Base-by-base conservation (phyloP, 1,284 basidiomycete genomes). In the Ganoderma boninense region DNA sequence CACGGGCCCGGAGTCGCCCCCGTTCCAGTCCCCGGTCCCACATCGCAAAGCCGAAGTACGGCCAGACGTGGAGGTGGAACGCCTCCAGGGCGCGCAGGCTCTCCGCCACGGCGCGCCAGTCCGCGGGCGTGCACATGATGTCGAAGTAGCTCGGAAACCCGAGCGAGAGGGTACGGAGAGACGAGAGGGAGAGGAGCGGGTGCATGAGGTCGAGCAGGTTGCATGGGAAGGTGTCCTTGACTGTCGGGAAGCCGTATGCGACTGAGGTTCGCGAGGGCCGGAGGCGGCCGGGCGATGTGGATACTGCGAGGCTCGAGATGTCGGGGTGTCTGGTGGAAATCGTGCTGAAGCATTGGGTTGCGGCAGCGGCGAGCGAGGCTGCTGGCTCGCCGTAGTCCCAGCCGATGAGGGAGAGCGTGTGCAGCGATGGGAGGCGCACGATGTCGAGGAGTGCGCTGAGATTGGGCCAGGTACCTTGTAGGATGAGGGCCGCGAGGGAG, bases 141-240 rank as follows among this genome's bases (percentile, higher is more conserved):
- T 29, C n/a, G 57, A 60, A 52, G 60, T 62, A 62, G 38, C 10
- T n/a, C 0, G 32, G 32, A 44, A 68, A 40, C n/a, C 18, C 40
- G 43, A 68, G 43, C 23, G 35, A 56, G 42, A 68, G 35, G 23
- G 42, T 10, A 23, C 67, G 67, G 35, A 68, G 62, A 20, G n/a
- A 56, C 14, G 29, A 23, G n/a, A 68, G 56, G 16, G 62, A 49
- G n/a, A 68, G 67, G 18, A 68, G 35, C 8, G 67, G 67, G 16
- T 42, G 14, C 7, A 61, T 26, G 35, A 64, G 26, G 35, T 32
- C 29, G 8, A 49, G 42, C 23, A 68, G 44, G 20, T 7, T 35
- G 5, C 62, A 54, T 7, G 40, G 44, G 23, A 57, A 44, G 4
- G 54, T 13, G 42, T 60, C 29, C 16, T 23, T 35, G 6, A 57